A percentile compares a stretch with the other conserved stretches of the same genome.
phyloP scores from a whole-genome alignment of 345 rosid species.

The Arabis alpina region DNA sequence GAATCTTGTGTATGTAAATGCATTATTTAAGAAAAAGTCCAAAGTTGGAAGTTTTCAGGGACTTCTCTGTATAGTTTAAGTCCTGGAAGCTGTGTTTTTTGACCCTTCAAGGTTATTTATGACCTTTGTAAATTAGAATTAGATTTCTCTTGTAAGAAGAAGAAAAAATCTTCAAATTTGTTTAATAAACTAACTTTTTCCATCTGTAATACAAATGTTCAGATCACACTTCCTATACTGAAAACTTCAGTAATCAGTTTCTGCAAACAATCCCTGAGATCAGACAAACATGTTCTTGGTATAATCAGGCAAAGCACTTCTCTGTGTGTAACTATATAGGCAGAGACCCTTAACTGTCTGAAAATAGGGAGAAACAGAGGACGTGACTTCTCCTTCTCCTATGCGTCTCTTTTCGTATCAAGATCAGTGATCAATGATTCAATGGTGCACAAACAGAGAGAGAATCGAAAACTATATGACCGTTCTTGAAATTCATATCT shows the following conservation, averaged over 20 bases:
- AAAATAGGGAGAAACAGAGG: slow-evolving; percentile 2
- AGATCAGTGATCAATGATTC: not conserved
- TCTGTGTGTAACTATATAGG: not conserved
- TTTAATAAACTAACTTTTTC: slow-evolving; percentile 40
- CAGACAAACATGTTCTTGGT: no score
- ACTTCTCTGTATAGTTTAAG: slow-evolving; percentile 32
- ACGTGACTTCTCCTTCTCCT: not conserved
- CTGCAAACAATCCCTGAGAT: no score
- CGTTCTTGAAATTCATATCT: not conserved
- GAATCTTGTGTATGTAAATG: slow-evolving; percentile 36
- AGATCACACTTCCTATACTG: not conserved
- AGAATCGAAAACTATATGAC: not conserved
- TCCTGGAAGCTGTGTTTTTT: slow-evolving; percentile 28
- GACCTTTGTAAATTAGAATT: slow-evolving; percentile 25
- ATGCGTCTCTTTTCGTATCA: not conserved
- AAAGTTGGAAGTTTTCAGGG: slow-evolving; percentile 27
- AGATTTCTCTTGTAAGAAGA: slow-evolving; percentile 37
- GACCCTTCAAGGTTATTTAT: slow-evolving; percentile 9
- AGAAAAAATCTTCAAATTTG: slow-evolving; percentile 36
- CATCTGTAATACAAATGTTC: not conserved
- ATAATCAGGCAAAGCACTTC: no score
- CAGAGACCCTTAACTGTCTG: slow-evolving; percentile 4
- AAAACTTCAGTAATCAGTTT: no score
- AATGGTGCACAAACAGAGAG: not conserved
- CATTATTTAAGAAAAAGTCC: slow-evolving; percentile 20